Evolutionary conservation across 2,329 filamentous ascomycete genomes (phyloP).

Genomic region (Penicillium palitans): DNA sequence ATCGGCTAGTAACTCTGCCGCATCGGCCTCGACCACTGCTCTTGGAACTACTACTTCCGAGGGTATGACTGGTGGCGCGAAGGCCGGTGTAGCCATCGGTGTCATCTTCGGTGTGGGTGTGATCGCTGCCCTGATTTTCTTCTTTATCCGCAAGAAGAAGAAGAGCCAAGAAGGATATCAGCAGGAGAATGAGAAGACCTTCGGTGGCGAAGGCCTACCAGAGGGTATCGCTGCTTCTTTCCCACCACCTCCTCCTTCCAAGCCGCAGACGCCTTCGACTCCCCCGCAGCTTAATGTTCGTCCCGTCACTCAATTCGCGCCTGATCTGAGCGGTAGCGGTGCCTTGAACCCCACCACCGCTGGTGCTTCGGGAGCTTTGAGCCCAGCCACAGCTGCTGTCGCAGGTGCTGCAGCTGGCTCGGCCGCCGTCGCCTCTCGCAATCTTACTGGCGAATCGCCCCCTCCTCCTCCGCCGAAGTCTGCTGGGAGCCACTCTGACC

Average conservation of each 20-base stretch:
- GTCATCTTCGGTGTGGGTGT: conserved; percentile 69
- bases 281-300: conserved; percentile 83
- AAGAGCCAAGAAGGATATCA: conserved; percentile 51
- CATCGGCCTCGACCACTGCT: conserved; percentile 29
- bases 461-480: conserved; percentile 42
- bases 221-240: conserved; percentile 31
- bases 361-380: conserved; percentile 6
- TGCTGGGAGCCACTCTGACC: conserved; percentile 45
- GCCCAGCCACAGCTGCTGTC: conserved; percentile 19
- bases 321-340: conserved; percentile 54
- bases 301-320: conserved; percentile 79
- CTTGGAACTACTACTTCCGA: conserved; percentile 24
- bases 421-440: conserved; percentile 31
- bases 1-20: conserved; percentile 23
- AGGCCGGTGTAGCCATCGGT: conserved; percentile 83
- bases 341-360: conserved; percentile 13
- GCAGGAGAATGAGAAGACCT: conserved; percentile 65
- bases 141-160: conserved; percentile 73
- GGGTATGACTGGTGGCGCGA: conserved; percentile 52
- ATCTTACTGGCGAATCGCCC: conserved; percentile 36
- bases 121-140: conserved; percentile 67
- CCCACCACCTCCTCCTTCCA: conserved; percentile 36
- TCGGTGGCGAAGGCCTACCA: conserved; percentile 31
- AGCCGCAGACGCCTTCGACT: conserved; percentile 44
- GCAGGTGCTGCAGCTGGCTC: conserved; percentile 23